A percentile compares a stretch with the other conserved stretches of the same genome.
Conservation (phyloP, 139 green algal species). For the Chlamydomonas sp. region DNA sequence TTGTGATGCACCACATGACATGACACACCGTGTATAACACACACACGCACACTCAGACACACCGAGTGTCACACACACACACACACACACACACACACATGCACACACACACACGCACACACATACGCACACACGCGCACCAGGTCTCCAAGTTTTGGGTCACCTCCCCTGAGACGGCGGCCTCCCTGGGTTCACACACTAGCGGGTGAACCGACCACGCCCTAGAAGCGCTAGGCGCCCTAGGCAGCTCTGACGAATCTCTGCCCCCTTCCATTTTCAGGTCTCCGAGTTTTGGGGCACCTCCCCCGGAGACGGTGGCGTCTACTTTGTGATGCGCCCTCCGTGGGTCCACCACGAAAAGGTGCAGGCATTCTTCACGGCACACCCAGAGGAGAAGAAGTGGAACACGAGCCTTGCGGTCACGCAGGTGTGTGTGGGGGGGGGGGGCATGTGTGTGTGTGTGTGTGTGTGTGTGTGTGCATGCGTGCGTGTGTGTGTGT, state of each 20-base stretch:
- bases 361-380: too few species aligned
- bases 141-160: slow-evolving; percentile 42
- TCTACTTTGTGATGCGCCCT: slow-evolving; percentile 41
- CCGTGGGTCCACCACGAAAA: slow-evolving; percentile 36
- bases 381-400: background rate
- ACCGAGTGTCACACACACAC: too few species aligned
- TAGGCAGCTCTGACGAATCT: too few species aligned
- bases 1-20: slow-evolving; percentile 34
- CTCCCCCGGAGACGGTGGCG: slow-evolving; percentile 32
- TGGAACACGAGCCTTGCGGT: background rate
- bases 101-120: too few species aligned
- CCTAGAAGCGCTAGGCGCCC: too few species aligned
- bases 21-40: too few species aligned
- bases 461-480: background rate
- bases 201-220: too few species aligned
- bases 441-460: background rate
- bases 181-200: too few species aligned
- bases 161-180: slow-evolving; percentile 29
- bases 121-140: too few species aligned
- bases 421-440: background rate
- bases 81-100: too few species aligned
- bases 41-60: too few species aligned
- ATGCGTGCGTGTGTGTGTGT: background rate
- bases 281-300: slow-evolving; percentile 38
- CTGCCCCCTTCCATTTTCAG: too few species aligned